Base-by-base conservation (phyloP, 345 rosid genomes). In the Pseudoturritis turrita region DNA sequence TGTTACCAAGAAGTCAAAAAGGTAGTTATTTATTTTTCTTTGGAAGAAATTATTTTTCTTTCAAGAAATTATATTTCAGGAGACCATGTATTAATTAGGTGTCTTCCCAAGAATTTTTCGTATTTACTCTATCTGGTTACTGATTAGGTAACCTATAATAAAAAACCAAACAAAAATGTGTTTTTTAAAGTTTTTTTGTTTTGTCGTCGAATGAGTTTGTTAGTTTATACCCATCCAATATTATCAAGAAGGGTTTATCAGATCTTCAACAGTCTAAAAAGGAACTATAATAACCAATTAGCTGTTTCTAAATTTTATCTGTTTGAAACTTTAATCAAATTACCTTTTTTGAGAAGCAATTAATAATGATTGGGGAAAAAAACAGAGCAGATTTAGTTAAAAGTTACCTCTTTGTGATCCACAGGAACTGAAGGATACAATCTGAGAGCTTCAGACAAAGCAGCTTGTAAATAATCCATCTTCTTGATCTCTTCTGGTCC, bases 401-500 rank as follows among this genome's bases (percentile, higher is more conserved):
- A 40, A 55, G 2, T 86, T 83, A 95, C 99, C 97, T 95, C 98
- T 70, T 95, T 95, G 83, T 88, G 98, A 76, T 95, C 99, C 7
- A 91, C 83, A 0, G 99, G 99, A 15, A 95, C 99, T 0, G 99
- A 95, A 80, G 99, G 99, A 74, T 91, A 91, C 76, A 95, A 52
- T 73, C 99, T 84, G 41, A 95, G 84, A 74, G 97, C 83, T 76
- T 95, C 99, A 14, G 99, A 91, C 65, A 91, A 75, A 18, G 99
- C 89, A 76, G 98, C 99, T 47, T 89, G 99, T 64, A 95, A 68
- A 70, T 91, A 95, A n/a, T 95, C 89, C 99, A 95, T 95, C 85
- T 78, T 91, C 83, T 90, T 92, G 4, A 91, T 85, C 87, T 91
- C 99, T 83, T 87, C 97, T 10, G 96, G 85, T 60, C 52, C 74